A percentile compares a stretch with the other conserved stretches of the same genome.
Conservation (phyloP, 2,329 filamentous ascomycete genomes). For the Zymoseptoria passerinii region DNA sequence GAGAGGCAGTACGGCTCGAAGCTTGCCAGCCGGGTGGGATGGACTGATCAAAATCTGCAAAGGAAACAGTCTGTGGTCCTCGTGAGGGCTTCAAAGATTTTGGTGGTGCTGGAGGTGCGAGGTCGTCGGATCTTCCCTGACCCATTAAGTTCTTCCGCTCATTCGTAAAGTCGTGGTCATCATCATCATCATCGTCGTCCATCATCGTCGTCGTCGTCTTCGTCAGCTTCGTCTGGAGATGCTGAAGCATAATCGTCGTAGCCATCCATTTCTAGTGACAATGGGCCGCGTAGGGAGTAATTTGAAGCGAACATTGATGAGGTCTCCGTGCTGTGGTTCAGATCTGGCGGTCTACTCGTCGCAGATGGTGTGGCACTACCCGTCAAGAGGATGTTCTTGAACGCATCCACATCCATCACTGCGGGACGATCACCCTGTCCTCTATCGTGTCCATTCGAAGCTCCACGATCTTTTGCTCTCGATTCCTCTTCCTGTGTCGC, state of each 20-base stretch:
- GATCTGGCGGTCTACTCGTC: slow-evolving; percentile 20
- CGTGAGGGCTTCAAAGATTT: slow-evolving; percentile 60
- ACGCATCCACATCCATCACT: slow-evolving; percentile 65
- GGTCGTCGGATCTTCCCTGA: slow-evolving; percentile 35
- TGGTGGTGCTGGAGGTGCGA: slow-evolving; percentile 59
- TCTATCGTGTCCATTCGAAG: slow-evolving; percentile 3
- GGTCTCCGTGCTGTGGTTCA: slow-evolving; percentile 46
- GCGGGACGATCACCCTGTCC: slow-evolving; percentile 9
- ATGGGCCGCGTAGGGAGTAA: slow-evolving; percentile 32
- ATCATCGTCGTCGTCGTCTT: slow-evolving; percentile 26
- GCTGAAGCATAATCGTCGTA: slow-evolving; percentile 11
- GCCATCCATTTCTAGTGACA: slow-evolving; percentile 48
- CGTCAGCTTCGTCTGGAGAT: slow-evolving; percentile 21
- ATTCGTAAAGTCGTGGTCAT: slow-evolving; percentile 30
- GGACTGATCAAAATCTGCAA: slow-evolving; percentile 27
- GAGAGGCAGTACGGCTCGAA: slow-evolving; percentile 8
- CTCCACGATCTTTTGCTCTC: background rate
- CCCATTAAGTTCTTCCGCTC: slow-evolving; percentile 21
- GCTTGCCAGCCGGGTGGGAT: slow-evolving; percentile 20
- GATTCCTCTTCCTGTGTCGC: slow-evolving; percentile 14
- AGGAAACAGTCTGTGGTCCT: slow-evolving; percentile 32
- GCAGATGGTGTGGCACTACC: slow-evolving; percentile 43
- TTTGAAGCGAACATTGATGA: slow-evolving; percentile 48
- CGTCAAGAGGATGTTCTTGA: slow-evolving; percentile 65
- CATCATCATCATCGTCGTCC: slow-evolving; percentile 35